Percentiles rank a stretch among this genome's conserved stretches.
Evolutionary conservation across 2,329 filamentous ascomycete genomes (phyloP).

Genomic region (Penicillium sp.): DNA sequence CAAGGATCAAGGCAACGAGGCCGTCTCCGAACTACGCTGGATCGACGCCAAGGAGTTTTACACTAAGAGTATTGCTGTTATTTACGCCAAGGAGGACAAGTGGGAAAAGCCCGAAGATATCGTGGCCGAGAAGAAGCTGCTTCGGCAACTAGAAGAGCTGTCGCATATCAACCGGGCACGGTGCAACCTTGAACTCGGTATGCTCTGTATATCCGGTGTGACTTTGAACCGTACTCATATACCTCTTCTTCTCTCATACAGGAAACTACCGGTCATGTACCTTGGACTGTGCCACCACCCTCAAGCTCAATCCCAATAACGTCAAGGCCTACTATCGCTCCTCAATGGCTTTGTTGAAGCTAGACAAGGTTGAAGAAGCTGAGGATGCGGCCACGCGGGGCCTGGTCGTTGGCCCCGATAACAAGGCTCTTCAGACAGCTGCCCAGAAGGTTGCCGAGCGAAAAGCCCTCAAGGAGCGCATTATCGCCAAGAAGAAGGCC

Average conservation of each 20-base stretch:
- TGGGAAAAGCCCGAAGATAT: slow-evolving; percentile 56
- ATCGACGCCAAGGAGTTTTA: slow-evolving; percentile 90
- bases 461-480: slow-evolving; percentile 59
- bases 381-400: slow-evolving; percentile 77
- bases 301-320: slow-evolving; percentile 78
- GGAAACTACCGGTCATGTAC: slow-evolving; percentile 87
- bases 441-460: slow-evolving; percentile 66
- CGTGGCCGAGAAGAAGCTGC: slow-evolving; percentile 63
- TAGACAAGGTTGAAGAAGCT: slow-evolving; percentile 80
- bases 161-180: slow-evolving; percentile 86
- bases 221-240: neutral
- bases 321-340: slow-evolving; percentile 92
- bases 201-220: slow-evolving; percentile 24
- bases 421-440: slow-evolving; percentile 68
- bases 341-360: slow-evolving; percentile 73
- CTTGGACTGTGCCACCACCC: slow-evolving; percentile 77
- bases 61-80: slow-evolving; percentile 76
- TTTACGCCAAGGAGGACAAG: slow-evolving; percentile 65
- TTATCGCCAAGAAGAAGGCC: slow-evolving; percentile 60
- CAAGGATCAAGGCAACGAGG: slow-evolving; percentile 90
- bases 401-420: slow-evolving; percentile 71
- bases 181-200: slow-evolving; percentile 82
- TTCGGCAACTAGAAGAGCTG: slow-evolving; percentile 71
- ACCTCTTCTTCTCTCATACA: slow-evolving; percentile 30
- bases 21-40: slow-evolving; percentile 74